phyloP scores from a whole-genome alignment of 1,284 basidiomycete species.

The Mixia osmundae region DNA sequence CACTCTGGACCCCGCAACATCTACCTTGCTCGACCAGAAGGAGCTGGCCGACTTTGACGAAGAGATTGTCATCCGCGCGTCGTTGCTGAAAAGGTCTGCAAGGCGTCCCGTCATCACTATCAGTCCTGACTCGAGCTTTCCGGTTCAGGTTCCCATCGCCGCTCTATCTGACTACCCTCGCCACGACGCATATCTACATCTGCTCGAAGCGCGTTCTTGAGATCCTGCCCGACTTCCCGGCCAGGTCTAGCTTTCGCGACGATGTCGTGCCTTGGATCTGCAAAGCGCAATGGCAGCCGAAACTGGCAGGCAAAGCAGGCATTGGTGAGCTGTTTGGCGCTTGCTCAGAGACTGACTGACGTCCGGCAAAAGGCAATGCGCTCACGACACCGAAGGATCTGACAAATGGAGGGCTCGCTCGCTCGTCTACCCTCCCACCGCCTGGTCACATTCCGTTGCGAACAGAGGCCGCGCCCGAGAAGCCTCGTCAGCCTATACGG shows the following conservation, averaged over 20 bases:
- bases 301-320: background rate
- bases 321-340: background rate
- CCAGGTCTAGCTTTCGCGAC: conserved; percentile 5
- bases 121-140: background rate
- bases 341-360: background rate
- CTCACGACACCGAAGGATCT: background rate
- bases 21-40: conserved; percentile 12
- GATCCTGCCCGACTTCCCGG: conserved; percentile 8
- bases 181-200: conserved; percentile 76
- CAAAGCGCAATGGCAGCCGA: conserved; percentile 9
- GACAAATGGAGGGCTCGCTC: conserved; percentile 1
- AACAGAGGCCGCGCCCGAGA: too few relatives aligned
- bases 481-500: background rate
- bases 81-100: conserved; percentile 13
- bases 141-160: conserved; percentile 43
- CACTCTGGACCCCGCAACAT: conserved; percentile 9
- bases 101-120: background rate
- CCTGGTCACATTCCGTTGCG: background rate
- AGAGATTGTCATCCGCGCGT: conserved; percentile 15
- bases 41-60: conserved; percentile 21
- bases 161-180: conserved; percentile 41
- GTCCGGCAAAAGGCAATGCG: background rate
- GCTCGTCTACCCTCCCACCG: background rate
- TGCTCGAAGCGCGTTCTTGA: conserved; percentile 22
- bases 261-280: conserved; percentile 6